Base-by-base conservation (phyloP, 208 protist genomes). In the Wallacemonas sp. region DNA sequence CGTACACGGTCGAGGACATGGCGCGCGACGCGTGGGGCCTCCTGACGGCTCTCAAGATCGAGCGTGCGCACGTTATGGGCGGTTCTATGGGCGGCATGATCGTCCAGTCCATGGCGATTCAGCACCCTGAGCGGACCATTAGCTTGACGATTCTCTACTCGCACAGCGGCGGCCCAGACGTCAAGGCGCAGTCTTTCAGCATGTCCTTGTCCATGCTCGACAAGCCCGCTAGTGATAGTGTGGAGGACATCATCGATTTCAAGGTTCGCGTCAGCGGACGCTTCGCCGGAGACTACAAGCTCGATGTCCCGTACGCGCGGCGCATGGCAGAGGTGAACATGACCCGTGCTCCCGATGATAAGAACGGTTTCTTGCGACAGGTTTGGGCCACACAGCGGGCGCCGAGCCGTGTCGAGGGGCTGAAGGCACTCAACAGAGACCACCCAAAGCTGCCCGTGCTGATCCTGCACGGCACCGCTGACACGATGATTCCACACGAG, bases 51-150 rank as follows among this genome's bases (percentile, higher is more conserved):
- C 70, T 94, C 0, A 72, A 68, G 9, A 85, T 92, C 36, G 21
- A 73, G 32, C 56, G 66, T 17, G 83, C 76, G 14, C 85, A 94
- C 70, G 36, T 92, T 1, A n/a, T 88, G 0, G 85, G 83, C 16
- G 56, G n/a, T 0, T 83, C 72, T 21, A 92, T 92, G 83, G 88
- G 85, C 19, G 88, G 85, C 30, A 92, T 92, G 88, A 88, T 92
- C 70, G 83, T 71, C 39, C 88, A 92, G 72, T 67, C 61, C 48
- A 89, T 92, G 77, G 76, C 85, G 12, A 65, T 92, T 24, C 62
- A 62, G 1, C 47, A 81, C 36, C 76, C 83, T 3, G 62, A 81
- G 21, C 76, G 76, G 9, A 79, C 87, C 41, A 44, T 57, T 27
- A 85, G 76, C 57, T 57, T 90, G 8, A 83, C 27, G 2, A 83